Base-by-base conservation (phyloP, 148 eudicot species). In the Cornus suecica region DNA sequence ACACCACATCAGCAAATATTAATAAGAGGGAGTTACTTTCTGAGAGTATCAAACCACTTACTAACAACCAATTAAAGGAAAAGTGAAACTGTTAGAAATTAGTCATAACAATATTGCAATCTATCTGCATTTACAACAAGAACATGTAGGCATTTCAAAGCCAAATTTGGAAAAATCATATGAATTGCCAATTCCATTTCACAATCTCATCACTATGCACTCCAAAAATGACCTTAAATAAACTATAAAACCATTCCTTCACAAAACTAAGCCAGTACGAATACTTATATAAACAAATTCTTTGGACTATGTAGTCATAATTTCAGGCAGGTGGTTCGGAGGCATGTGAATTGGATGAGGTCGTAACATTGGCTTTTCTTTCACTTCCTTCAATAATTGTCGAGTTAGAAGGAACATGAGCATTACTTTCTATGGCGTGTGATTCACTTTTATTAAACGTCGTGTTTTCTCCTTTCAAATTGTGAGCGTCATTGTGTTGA, bases 71-170 rank as follows among this genome's bases (percentile, higher is more conserved):
- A n/a, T n/a, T n/a, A n/a, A n/a, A n/a, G n/a, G n/a, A n/a, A n/a
- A n/a, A n/a, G n/a, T n/a, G n/a, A n/a, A 63, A 73, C n/a, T n/a
- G n/a, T n/a, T n/a, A n/a, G n/a, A n/a, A n/a, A n/a, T n/a, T n/a
- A n/a, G n/a, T n/a, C n/a, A n/a, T n/a, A n/a, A n/a, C 76, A 32
- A 61, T 15, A 34, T 48, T 10, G 18, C 41, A 3, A 13, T 58
- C 74, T 72, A 31, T 58, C 65, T 15, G 52, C 75, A 73, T 73
- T 61, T 61, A 73, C 75, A 73, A 73, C 24, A 7, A 10, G 24
- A 73, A 24, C n/a, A 20, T 26, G 48, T 32, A 1, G 5, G 54
- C 67, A 24, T 16, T 24, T 41, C 20, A 26, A 25, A 62, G 76
- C 68, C 58, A 27, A 64, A 2, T 0, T 10, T 18, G 56, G 42